A percentile compares a stretch with the other conserved stretches of the same genome.
phyloP scores from a whole-genome alignment of 805 yeast genomes.

The Monosporozyma servazzii region DNA sequence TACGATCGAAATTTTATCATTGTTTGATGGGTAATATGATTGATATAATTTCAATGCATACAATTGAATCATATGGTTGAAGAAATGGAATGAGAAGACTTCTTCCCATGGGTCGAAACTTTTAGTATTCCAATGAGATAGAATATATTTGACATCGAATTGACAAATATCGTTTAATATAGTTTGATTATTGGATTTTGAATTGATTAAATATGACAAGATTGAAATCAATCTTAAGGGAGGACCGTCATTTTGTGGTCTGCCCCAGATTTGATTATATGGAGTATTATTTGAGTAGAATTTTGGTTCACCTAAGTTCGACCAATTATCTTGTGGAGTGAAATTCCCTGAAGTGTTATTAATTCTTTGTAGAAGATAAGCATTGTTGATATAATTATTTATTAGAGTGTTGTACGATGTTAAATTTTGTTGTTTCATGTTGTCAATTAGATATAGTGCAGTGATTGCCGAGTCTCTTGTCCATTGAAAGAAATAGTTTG shows the following conservation, averaged over 20 bases:
- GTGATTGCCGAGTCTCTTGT: slow-evolving; percentile 82
- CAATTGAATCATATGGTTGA: slow-evolving; percentile 67
- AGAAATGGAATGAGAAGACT: slow-evolving; percentile 62
- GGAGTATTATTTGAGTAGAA: slow-evolving; percentile 57
- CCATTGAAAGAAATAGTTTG: slow-evolving; percentile 89
- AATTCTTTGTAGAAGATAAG: slow-evolving; percentile 51
- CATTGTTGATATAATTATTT: slow-evolving; percentile 48
- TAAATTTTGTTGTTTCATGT: not conserved
- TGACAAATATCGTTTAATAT: slow-evolving; percentile 33
- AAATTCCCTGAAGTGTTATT: slow-evolving; percentile 57
- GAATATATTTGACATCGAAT: slow-evolving; percentile 60
- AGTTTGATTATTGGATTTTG: slow-evolving; percentile 20
- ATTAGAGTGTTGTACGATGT: not conserved
- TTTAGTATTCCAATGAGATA: slow-evolving; percentile 47
- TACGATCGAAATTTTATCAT: not conserved
- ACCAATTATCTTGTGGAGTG: slow-evolving; percentile 32
- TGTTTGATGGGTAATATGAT: not conserved
- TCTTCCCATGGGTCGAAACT: slow-evolving; percentile 97
- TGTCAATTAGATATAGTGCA: slow-evolving; percentile 22
- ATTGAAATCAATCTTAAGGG: slow-evolving; percentile 67
- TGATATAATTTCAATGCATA: slow-evolving; percentile 48
- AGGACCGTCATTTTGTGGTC: slow-evolving; percentile 96
- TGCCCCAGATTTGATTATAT: slow-evolving; percentile 70
- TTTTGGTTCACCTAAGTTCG: slow-evolving; percentile 86
- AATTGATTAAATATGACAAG: slow-evolving; percentile 41